Evolutionary conservation across 1,284 basidiomycete genomes (phyloP), one percentile per base, ranked within the genome.

Genomic region (Melanopsichium pennsylvanicum): DNA sequence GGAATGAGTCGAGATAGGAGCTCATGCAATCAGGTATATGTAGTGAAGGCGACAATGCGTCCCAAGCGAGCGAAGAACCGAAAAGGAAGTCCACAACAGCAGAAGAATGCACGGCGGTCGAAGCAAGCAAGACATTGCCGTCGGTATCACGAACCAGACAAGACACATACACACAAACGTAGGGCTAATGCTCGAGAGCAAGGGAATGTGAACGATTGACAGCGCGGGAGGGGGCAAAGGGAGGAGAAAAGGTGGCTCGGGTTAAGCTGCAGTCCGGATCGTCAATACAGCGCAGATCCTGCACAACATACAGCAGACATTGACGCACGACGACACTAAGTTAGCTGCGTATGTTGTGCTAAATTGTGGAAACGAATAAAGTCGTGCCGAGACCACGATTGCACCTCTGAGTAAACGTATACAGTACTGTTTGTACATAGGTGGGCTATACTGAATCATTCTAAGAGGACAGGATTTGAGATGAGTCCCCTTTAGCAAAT

Each of bases 201-300:
- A 44, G 32, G 25, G 16, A 22, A 13, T 19, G 11, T 11, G 37
- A 23, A n/a, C n/a, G n/a, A n/a, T n/a, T n/a, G n/a, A n/a, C n/a
- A n/a, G n/a, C n/a, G n/a, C n/a, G n/a, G n/a, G 27, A 29, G 27
- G 27, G 27, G 19, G n/a, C 22, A 34, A 23, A 25, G 22, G 31
- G 18, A 19, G 11, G 29, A 40, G 25, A 38, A 13, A 19, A 8
- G 4, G n/a, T 21, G 45, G 31, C 58, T 61, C 58, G 58, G 58
- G 32, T 34, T 31, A 16, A 26, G 29, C 29, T 61, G 58, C 58
- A 54, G 41, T 36, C 32, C 26, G 36, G 50, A 61, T 54, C 45
- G 50, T 45, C 45, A 41, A 39, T 45, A 46, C 58, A 61, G 42
- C 44, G 55, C 55, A 57, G 55, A 57, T 49, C 40, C n/a, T 49